Evolutionary conservation across 495 filamentous ascomycete species (phyloP).

Genomic region (Penicillium parvum): DNA sequence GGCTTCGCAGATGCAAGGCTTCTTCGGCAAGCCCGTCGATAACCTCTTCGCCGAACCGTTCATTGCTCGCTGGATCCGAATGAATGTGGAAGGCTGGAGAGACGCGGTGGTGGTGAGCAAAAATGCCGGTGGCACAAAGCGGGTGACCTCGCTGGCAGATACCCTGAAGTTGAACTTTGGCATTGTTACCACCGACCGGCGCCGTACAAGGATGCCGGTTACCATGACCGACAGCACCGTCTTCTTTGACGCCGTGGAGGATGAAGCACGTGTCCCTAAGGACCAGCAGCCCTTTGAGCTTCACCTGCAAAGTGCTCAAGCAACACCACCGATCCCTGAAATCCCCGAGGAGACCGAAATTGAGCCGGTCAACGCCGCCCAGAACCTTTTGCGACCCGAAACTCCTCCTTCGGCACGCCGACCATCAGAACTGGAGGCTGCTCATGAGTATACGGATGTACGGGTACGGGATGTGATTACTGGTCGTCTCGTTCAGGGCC

Average conservation of each 20-base stretch:
- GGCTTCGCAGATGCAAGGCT: conserved; percentile 97
- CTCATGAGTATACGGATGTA: conserved; percentile 75
- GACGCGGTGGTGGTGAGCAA: conserved; percentile 96
- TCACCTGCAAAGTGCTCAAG: conserved; percentile 21
- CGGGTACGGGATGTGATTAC: conserved; percentile 87
- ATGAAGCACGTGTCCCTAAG: conserved; percentile 23
- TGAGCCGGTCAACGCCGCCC: conserved; percentile 4
- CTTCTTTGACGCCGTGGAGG: conserved; percentile 45
- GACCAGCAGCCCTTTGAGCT: conserved; percentile 32
- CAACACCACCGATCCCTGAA: conserved; percentile 15
- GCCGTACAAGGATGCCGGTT: conserved; percentile 50
- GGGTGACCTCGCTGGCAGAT: conserved; percentile 95
- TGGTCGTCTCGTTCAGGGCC: conserved; percentile 88
- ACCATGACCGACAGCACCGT: conserved; percentile 65
- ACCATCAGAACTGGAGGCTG: conserved; percentile 45
- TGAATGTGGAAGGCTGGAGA: conserved; percentile 80
- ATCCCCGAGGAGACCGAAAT: conserved; percentile 18
- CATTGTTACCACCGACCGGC: conserved; percentile 89
- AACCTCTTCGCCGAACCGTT: conserved; percentile 95
- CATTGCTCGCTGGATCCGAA: conserved; percentile 91
- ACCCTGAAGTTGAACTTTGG: conserved; percentile 96
- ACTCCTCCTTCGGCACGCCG: conserved; percentile 35
- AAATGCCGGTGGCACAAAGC: conserved; percentile 94
- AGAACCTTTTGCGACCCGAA: conserved; percentile 28
- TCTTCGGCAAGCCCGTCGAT: conserved; percentile 97